Evolutionary conservation across 2,329 filamentous ascomycete genomes (phyloP).

Genomic region (Trichoderma sp.): DNA sequence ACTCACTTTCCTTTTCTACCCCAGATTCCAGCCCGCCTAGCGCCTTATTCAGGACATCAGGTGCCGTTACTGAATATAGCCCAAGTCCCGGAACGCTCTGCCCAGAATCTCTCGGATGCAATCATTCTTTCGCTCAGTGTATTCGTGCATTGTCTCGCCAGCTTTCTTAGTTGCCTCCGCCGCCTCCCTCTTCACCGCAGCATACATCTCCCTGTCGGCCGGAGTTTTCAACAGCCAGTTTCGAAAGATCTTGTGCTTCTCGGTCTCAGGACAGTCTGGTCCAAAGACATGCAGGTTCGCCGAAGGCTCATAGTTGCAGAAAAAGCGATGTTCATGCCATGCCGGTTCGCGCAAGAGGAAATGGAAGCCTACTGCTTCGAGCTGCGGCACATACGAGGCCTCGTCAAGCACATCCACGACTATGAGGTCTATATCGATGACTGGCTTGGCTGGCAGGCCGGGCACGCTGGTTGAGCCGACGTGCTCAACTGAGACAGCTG

Average conservation of each 20-base stretch:
- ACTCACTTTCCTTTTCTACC: not conserved
- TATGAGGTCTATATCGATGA: slow-evolving; percentile 52
- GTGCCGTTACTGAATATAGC: slow-evolving; percentile 2
- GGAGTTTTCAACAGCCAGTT: slow-evolving; percentile 38
- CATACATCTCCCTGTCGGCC: slow-evolving; percentile 41
- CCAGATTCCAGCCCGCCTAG: not conserved
- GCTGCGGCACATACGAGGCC: slow-evolving; percentile 39
- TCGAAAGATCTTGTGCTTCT: slow-evolving; percentile 42
- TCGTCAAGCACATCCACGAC: slow-evolving; percentile 42
- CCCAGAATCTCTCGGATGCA: slow-evolving; percentile 37
- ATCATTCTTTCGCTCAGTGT: slow-evolving; percentile 40
- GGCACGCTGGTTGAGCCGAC: slow-evolving; percentile 52
- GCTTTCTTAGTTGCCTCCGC: slow-evolving; percentile 28
- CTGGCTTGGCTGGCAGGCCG: slow-evolving; percentile 46
- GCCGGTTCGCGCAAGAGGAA: slow-evolving; percentile 45
- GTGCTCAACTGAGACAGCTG: slow-evolving; percentile 42
- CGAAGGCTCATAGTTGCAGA: slow-evolving; percentile 35
- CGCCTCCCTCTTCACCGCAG: slow-evolving; percentile 37
- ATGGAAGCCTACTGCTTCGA: slow-evolving; percentile 44
- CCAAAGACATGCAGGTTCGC: slow-evolving; percentile 51
- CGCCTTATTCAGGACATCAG: not conserved
- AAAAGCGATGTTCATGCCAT: slow-evolving; percentile 50
- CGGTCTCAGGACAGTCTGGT: slow-evolving; percentile 39
- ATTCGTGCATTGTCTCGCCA: slow-evolving; percentile 37
- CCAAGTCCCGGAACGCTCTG: slow-evolving; percentile 23